phyloP scores from a whole-genome alignment of 2,329 filamentous ascomycete genomes.

The Monosporascus cannonballus region DNA sequence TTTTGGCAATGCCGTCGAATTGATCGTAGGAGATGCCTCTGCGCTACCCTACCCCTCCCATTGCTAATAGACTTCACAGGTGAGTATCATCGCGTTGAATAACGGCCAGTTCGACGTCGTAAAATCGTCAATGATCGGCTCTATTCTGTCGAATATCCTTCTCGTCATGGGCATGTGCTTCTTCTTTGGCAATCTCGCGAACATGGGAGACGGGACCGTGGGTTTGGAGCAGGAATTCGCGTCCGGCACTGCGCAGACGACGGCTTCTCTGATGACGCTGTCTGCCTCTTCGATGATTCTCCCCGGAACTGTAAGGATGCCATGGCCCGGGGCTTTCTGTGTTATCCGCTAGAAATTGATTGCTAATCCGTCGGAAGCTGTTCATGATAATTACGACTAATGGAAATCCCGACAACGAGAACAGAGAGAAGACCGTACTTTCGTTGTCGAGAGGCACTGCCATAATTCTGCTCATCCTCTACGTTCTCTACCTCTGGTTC shows the following conservation, averaged over 20 bases:
- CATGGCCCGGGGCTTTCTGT: background rate
- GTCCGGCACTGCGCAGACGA: conserved; percentile 71
- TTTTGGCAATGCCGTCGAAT: conserved; percentile 73
- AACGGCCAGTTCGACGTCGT: conserved; percentile 89
- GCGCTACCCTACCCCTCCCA: conserved; percentile 3
- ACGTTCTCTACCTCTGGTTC: conserved; percentile 72
- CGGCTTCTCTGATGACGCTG: conserved; percentile 66
- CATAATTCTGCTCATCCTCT: conserved; percentile 68
- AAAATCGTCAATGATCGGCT: conserved; percentile 96
- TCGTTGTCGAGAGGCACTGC: conserved; percentile 70
- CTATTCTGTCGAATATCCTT: conserved; percentile 89
- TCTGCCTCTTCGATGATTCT: conserved; percentile 74
- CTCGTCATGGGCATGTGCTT: conserved; percentile 81
- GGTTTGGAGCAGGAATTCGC: conserved; percentile 68
- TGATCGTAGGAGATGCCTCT: conserved; percentile 52
- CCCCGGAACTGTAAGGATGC: conserved; percentile 55
- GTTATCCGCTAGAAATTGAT: background rate
- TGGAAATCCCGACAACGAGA: conserved; percentile 22
- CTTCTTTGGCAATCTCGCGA: conserved; percentile 64
- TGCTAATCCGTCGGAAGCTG: conserved; percentile 35
- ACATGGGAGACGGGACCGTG: conserved; percentile 51
- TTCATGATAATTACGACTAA: conserved; percentile 55
- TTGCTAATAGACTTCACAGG: conserved; percentile 41
- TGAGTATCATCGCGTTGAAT: conserved; percentile 83
- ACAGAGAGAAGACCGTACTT: conserved; percentile 53